phyloP scores from a whole-genome alignment of 805 yeast species.

The Kuraishia piskuri region DNA sequence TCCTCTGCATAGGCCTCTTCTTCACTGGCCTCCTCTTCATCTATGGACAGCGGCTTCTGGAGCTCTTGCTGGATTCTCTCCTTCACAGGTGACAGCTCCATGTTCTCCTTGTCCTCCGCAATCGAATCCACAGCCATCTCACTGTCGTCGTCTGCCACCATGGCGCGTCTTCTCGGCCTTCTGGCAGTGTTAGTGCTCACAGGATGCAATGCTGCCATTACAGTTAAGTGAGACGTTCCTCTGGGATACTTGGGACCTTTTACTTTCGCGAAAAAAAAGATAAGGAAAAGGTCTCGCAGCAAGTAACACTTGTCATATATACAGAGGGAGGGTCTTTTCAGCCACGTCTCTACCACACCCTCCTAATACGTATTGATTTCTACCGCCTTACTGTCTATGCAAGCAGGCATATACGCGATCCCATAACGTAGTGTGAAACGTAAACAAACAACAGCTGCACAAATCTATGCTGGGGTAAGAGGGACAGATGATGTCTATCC shows the following conservation, averaged over 20 bases:
- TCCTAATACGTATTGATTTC: neutral
- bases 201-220: neutral
- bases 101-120: neutral
- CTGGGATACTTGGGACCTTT: neutral
- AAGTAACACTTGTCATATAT: no score
- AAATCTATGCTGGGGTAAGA: neutral
- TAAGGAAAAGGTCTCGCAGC: no score
- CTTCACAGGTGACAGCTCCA: neutral
- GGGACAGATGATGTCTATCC: neutral
- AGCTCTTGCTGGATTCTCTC: neutral
- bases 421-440: neutral
- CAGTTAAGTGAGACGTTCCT: neutral
- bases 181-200: neutral
- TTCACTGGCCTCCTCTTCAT: neutral
- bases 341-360: no score
- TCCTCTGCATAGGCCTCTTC: neutral
- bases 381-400: neutral
- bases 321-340: no score
- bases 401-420: neutral
- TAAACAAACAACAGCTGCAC: neutral
- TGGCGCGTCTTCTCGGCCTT: neutral
- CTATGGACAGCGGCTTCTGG: neutral
- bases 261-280: no score
- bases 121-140: neutral
- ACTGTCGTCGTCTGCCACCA: neutral